phyloP scores from a whole-genome alignment of 495 filamentous ascomycete species.

The Achaetomiella virescens region DNA sequence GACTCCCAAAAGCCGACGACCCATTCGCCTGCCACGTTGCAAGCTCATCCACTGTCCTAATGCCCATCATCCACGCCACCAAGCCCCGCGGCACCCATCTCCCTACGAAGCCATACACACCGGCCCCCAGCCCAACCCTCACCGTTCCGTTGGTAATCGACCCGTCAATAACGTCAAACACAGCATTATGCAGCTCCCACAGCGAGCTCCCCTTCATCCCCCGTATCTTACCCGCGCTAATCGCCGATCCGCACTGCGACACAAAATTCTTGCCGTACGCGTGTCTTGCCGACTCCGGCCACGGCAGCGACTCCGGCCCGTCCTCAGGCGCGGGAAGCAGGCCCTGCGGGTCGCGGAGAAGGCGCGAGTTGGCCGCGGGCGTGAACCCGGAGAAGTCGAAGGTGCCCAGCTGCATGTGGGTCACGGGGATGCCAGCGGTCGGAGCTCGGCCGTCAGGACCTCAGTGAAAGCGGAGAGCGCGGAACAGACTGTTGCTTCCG shows the following conservation, averaged over 20 bases:
- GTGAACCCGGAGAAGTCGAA: slow-evolving; percentile 59
- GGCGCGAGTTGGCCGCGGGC: slow-evolving; percentile 31
- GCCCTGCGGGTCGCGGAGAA: slow-evolving; percentile 23
- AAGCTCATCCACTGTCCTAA: slow-evolving; percentile 48
- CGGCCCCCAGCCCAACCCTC: slow-evolving; percentile 73
- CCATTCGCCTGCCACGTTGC: slow-evolving; percentile 33
- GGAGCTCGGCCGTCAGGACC: slow-evolving; percentile 70
- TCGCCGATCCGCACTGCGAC: slow-evolving; percentile 41
- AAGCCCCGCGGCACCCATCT: slow-evolving; percentile 71
- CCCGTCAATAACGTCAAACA: slow-evolving; percentile 74
- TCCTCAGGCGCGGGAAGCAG: slow-evolving; percentile 34
- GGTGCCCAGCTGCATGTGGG: slow-evolving; percentile 78
- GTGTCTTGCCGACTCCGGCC: slow-evolving; percentile 51
- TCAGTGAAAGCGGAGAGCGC: slow-evolving; percentile 75
- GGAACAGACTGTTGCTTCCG: slow-evolving; percentile 70
- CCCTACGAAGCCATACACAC: slow-evolving; percentile 80
- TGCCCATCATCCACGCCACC: slow-evolving; percentile 86
- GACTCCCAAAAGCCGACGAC: slow-evolving; percentile 23
- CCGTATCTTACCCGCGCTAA: slow-evolving; percentile 38
- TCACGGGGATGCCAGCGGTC: slow-evolving; percentile 64
- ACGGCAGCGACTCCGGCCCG: slow-evolving; percentile 54
- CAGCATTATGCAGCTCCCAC: slow-evolving; percentile 70
- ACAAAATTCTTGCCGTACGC: slow-evolving; percentile 54
- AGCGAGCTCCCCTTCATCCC: slow-evolving; percentile 58
- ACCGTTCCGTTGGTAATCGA: slow-evolving; percentile 46